Evolutionary conservation across 2,329 filamentous ascomycete genomes (phyloP).

Genomic region (Trichoderma polysporum): DNA sequence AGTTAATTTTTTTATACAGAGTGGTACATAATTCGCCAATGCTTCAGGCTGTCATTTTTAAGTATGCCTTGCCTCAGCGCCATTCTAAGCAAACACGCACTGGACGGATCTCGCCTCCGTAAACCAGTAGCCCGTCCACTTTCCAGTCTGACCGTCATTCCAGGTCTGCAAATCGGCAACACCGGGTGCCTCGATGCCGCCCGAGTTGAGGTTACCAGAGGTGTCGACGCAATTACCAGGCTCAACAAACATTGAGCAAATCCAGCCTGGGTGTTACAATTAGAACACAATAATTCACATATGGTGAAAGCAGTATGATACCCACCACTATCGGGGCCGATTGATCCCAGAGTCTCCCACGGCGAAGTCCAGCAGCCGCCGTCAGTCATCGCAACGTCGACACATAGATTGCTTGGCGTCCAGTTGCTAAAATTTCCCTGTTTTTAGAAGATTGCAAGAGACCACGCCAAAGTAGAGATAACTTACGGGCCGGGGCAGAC

Average conservation of each 20-base stretch:
- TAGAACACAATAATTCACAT: not conserved
- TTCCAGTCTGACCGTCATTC: not conserved
- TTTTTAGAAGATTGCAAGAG: not conserved
- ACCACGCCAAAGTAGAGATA: not conserved
- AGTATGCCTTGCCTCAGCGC: not conserved
- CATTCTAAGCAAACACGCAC: not conserved
- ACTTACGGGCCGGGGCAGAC: not conserved
- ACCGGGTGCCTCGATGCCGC: not conserved
- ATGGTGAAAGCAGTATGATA: not conserved
- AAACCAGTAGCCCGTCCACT: constrained; percentile 3
- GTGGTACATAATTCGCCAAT: not conserved
- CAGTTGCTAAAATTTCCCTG: not conserved
- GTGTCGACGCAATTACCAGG: not conserved
- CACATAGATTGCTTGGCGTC: not conserved
- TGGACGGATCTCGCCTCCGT: not conserved
- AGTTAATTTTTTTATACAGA: no score
- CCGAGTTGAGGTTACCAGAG: not conserved
- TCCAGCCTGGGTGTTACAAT: not conserved
- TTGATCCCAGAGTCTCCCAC: constrained; percentile 1
- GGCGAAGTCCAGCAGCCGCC: not conserved
- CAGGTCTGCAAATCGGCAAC: not conserved
- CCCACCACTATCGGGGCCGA: not conserved
- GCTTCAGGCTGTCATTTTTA: not conserved
- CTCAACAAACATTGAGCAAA: constrained; percentile 11
- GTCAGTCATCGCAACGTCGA: not conserved